A percentile compares a stretch with the other conserved stretches of the same genome.
Evolutionary conservation across 2,329 filamentous ascomycete species (phyloP).

Genomic region (Fusarium domesticum): DNA sequence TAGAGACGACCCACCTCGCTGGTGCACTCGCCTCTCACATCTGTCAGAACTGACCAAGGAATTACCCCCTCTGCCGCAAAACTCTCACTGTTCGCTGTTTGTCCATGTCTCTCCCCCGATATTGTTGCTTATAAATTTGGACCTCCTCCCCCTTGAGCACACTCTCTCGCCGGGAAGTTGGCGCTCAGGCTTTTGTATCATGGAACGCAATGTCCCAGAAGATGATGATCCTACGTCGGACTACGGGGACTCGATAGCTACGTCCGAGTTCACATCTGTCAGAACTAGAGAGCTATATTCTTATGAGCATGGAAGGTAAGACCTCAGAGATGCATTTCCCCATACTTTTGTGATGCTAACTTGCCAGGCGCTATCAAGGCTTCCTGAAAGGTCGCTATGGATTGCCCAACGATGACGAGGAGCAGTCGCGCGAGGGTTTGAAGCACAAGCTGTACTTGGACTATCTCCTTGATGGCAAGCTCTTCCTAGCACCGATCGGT

Average conservation of each 20-base stretch:
- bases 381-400: constrained; percentile 47
- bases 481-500: constrained; percentile 45
- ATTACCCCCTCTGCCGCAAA: constrained; percentile 6
- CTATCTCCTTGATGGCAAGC: constrained; percentile 43
- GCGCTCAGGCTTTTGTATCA: constrained; percentile 12
- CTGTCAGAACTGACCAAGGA: not conserved
- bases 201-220: constrained; percentile 26
- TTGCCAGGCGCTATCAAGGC: constrained; percentile 46
- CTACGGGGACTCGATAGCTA: constrained; percentile 37
- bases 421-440: constrained; percentile 48
- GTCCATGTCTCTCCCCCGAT: constrained; percentile 21
- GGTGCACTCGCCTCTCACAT: not conserved
- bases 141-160: constrained; percentile 10
- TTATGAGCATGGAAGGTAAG: constrained; percentile 39
- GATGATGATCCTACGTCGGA: constrained; percentile 39
- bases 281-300: constrained; percentile 35
- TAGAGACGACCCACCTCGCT: not conserved
- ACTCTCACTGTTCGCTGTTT: constrained; percentile 3
- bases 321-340: not conserved
- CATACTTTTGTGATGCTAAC: constrained; percentile 6
- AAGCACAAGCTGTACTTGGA: constrained; percentile 48
- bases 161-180: constrained; percentile 4
- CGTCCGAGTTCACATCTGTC: constrained; percentile 42
- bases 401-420: constrained; percentile 51
- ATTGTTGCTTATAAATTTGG: constrained; percentile 5